Conservation (phyloP, 75 land plant species). For the Cunninghamia lanceolata region DNA sequence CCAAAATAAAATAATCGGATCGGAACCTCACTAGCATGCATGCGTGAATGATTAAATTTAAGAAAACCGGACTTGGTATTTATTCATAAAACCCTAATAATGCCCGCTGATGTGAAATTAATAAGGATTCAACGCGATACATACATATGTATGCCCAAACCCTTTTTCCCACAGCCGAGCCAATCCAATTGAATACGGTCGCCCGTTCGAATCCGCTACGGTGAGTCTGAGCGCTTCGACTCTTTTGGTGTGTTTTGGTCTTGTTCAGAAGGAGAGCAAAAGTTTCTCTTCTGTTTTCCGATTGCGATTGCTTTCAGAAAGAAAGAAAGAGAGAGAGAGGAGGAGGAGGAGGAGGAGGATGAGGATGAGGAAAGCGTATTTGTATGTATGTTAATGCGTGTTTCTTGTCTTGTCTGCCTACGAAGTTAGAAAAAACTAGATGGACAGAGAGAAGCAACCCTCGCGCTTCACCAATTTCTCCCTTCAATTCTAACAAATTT, state of each 20-base stretch:
- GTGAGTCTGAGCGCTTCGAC: background rate
- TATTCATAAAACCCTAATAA: background rate
- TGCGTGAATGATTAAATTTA: background rate
- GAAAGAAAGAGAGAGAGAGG: no score
- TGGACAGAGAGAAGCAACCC: no score
- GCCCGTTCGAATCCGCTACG: background rate
- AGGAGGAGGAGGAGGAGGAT: no score
- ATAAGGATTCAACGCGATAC: background rate
- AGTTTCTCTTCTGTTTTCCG: no score
- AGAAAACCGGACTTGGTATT: background rate
- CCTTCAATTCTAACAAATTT: no score
- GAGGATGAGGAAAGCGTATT: no score
- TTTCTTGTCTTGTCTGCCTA: no score
- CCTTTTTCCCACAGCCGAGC: background rate
- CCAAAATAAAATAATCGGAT: background rate
- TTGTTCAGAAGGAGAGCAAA: no score
- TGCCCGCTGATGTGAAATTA: background rate
- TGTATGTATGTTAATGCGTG: no score
- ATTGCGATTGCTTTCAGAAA: no score
- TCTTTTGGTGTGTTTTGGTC: background rate
- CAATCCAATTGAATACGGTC: background rate
- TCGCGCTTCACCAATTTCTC: no score
- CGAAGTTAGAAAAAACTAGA: no score
- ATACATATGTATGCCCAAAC: background rate
- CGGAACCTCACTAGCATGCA: background rate